Conservation (phyloP, 345 rosid species). For the Erucastrum elatum region DNA sequence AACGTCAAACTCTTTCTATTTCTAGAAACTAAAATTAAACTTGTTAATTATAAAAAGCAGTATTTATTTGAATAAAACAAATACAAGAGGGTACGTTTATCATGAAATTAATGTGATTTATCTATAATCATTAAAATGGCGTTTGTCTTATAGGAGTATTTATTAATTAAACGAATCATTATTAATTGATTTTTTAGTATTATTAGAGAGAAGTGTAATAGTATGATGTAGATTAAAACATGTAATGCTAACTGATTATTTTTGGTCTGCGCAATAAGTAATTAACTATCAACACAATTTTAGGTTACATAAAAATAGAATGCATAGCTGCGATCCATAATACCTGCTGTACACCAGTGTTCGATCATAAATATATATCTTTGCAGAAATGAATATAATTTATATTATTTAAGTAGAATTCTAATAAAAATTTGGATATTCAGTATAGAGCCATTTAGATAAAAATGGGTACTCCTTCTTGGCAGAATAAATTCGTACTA, state of each 20-base stretch:
- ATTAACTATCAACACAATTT: conserved; percentile 15
- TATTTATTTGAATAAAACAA: background rate
- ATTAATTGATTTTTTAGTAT: background rate
- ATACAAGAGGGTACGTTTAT: background rate
- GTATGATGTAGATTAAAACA: background rate
- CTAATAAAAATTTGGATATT: background rate
- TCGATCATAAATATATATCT: conserved; percentile 3
- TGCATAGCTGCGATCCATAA: conserved; percentile 38
- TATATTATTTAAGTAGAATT: background rate
- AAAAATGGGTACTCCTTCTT: conserved; percentile 18
- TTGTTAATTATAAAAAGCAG: background rate
- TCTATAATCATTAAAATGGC: background rate
- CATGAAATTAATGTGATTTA: background rate
- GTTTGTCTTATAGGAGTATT: background rate
- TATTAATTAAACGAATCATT: background rate
- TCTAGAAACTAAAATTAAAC: background rate
- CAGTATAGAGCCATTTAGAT: background rate
- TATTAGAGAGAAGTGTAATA: background rate
- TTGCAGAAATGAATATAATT: conserved; percentile 10
- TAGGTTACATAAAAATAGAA: conserved; percentile 25
- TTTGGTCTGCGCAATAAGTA: background rate
- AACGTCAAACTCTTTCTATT: background rate
- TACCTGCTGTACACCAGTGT: conserved; percentile 14
- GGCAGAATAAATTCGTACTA: conserved; percentile 34
- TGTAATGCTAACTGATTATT: background rate